These are phyloP conservation scores for Amanita polypyramis DNA, from an alignment of 768 basidiomycete species.

Conservation along the genomic window DNA sequence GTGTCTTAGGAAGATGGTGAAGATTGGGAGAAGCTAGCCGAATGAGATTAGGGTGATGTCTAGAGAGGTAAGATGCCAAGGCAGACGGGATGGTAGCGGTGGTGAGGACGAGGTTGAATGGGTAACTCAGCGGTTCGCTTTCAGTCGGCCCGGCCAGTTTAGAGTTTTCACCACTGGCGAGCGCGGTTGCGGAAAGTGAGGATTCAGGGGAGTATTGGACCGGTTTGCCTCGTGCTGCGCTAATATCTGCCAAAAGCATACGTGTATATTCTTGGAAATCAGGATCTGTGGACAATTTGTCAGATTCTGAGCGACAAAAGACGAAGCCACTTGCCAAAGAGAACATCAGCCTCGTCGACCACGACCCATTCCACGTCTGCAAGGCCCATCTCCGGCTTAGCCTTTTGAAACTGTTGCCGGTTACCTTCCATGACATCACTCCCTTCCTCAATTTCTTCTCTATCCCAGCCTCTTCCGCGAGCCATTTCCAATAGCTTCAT, in stretches of 20 bases:
- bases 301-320: not conserved
- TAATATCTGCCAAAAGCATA: slow-evolving; percentile 59
- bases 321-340: slow-evolving; percentile 53
- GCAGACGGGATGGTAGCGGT: slow-evolving; percentile 83
- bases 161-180: slow-evolving; percentile 13
- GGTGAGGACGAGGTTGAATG: slow-evolving; percentile 74
- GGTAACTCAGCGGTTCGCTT: slow-evolving; percentile 36
- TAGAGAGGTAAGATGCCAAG: slow-evolving; percentile 53
- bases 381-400: slow-evolving; percentile 48
- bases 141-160: slow-evolving; percentile 4
- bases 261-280: slow-evolving; percentile 75
- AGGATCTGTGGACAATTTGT: slow-evolving; percentile 39
- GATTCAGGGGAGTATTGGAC: slow-evolving; percentile 22
- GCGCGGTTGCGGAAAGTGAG: slow-evolving; percentile 10
- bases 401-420: slow-evolving; percentile 17
- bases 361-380: slow-evolving; percentile 80
- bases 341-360: slow-evolving; percentile 84
- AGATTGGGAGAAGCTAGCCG: slow-evolving; percentile 75
- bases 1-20: slow-evolving; percentile 63
- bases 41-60: slow-evolving; percentile 48
- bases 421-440: slow-evolving; percentile 24
- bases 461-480: slow-evolving; percentile 45
- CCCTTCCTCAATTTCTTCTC: slow-evolving; percentile 9
- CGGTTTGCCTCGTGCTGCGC: slow-evolving; percentile 43
- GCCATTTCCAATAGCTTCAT: slow-evolving; percentile 55